Evolutionary conservation across 164 flowering plant genomes (phyloP), one percentile per base, ranked within the genome.

Genomic region (Saururus chinensis): DNA sequence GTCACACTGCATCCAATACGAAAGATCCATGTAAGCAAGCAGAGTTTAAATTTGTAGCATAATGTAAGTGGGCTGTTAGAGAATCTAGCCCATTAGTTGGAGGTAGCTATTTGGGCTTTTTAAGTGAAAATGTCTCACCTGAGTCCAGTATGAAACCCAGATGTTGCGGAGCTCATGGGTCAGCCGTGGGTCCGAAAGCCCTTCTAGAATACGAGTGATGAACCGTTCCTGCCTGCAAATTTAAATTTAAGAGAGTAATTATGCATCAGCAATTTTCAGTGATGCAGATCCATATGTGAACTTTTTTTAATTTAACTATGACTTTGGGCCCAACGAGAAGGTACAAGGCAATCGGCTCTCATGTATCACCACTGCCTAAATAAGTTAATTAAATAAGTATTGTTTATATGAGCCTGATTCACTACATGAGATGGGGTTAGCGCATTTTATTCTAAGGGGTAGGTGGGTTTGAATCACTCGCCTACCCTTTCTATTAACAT

Each of bases 81-180:
- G 37, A n/a, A n/a, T n/a, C 37, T 2, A 30, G 37, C 37, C 37
- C 37, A 30, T 30, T 30, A 6, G 37, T 2, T 2, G 6, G 37
- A 30, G 37, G 4, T 30, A 30, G 37, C 37, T 30, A 30, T 2
- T 30, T 49, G 49, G 57, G 24, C 48, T 19, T 56, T 25, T 55
- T 48, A 56, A 19, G 30, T 19, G 19, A 13, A 25, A 30, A 1
- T 7, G 35, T 54, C 67, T 62, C 8, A 89, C 98, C 91, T 87
- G 95, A 74, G 91, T 59, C 87, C 87, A 89, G 78, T 80, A 89
- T 17, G 98, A 82, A 70, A 92, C 66, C 98, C 98, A 92, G 62
- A 86, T 83, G 70, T 70, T 71, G 59, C 89, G 84, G 64, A 92
- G 78, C 72, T 89, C 98, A 55, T 84, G 87, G 63, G 98, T 92